Conservation (phyloP, 2,329 filamentous ascomycete genomes). For the Arthrobotrys iridis region DNA sequence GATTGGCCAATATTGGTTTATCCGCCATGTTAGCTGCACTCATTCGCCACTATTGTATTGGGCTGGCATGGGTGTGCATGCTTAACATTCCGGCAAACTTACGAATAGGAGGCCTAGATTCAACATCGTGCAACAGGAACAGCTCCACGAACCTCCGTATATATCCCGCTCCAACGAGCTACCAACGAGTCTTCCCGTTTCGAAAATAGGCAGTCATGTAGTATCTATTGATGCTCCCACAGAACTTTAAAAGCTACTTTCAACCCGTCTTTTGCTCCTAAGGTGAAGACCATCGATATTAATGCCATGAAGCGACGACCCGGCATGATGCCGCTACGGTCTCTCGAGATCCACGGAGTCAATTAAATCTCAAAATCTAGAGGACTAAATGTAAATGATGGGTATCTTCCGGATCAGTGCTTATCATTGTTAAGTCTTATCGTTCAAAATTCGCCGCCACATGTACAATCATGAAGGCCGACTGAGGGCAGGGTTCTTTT, state of each 20-base stretch:
- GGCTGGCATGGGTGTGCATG: neutral
- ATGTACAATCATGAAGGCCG: neutral
- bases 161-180: slow-evolving; percentile 16
- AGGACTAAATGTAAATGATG: neutral
- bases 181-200: neutral
- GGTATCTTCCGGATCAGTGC: too few relatives aligned
- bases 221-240: neutral
- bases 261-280: slow-evolving; percentile 18
- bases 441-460: neutral
- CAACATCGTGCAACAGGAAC: slow-evolving; percentile 46
- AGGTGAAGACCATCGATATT: neutral
- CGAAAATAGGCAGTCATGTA: slow-evolving; percentile 12
- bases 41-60: neutral
- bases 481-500: neutral
- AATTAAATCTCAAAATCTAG: neutral
- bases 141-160: slow-evolving; percentile 3
- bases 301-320: neutral
- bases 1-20: neutral
- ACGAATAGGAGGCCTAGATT: slow-evolving; percentile 42
- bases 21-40: neutral
- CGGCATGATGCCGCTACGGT: neutral
- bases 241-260: slow-evolving; percentile 1
- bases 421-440: too few relatives aligned
- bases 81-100: neutral
- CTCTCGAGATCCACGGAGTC: neutral